Conservation (phyloP, 2,329 filamentous ascomycete species). For the Neopestalotiopsis clavispora region DNA sequence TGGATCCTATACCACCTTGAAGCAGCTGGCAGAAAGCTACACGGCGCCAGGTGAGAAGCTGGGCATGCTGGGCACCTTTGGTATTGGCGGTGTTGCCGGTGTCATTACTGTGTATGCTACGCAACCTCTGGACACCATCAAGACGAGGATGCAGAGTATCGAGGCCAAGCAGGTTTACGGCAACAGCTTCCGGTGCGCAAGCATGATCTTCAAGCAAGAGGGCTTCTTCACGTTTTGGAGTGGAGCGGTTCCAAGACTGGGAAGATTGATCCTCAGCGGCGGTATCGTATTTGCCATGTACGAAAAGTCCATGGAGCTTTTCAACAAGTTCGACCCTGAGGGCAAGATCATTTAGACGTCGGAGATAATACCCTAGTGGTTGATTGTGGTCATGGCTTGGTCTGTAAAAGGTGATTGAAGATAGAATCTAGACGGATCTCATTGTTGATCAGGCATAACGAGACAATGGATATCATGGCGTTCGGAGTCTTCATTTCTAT, state of each 20-base stretch:
- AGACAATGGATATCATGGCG: constrained; percentile 7
- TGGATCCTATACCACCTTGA: constrained; percentile 86
- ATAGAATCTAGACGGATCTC: constrained; percentile 22
- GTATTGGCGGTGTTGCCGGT: constrained; percentile 85
- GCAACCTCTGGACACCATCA: constrained; percentile 86
- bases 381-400: not conserved
- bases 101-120: constrained; percentile 86
- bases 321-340: constrained; percentile 81
- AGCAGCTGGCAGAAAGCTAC: constrained; percentile 90
- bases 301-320: constrained; percentile 92
- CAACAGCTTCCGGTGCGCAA: constrained; percentile 84
- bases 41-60: constrained; percentile 94
- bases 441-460: not conserved
- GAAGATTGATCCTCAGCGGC: constrained; percentile 84
- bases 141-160: constrained; percentile 97
- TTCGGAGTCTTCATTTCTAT: not conserved
- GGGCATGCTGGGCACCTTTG: constrained; percentile 85
- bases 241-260: constrained; percentile 85
- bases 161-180: constrained; percentile 82
- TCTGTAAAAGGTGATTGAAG: constrained; percentile 1
- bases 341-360: constrained; percentile 74
- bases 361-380: not conserved
- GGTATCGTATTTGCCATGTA: constrained; percentile 99
- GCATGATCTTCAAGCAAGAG: constrained; percentile 85
- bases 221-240: constrained; percentile 92